Conservation (phyloP, 768 basidiomycete genomes). For the Cystobasidium tubakii region DNA sequence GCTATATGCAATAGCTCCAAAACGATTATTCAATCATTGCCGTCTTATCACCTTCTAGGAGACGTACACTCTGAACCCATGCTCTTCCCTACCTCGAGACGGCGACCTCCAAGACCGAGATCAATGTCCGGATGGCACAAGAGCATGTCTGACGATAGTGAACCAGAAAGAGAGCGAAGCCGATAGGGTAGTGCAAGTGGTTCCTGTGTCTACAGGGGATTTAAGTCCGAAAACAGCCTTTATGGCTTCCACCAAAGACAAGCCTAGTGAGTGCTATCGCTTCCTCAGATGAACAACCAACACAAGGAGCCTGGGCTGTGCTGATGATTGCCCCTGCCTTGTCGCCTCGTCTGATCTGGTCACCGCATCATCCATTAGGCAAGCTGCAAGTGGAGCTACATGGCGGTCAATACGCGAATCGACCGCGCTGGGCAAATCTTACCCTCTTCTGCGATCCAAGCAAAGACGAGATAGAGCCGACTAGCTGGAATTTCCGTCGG, state of each 20-base stretch:
- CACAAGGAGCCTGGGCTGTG: conserved; percentile 48
- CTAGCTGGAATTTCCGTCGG: conserved; percentile 20
- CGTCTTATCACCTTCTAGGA: too few relatives aligned
- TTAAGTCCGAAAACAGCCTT: conserved; percentile 46
- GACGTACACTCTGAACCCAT: conserved; percentile 41
- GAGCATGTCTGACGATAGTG: conserved; percentile 66
- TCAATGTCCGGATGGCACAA: conserved; percentile 51
- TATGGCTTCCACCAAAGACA: not conserved
- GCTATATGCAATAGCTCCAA: not conserved
- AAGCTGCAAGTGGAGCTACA: conserved; percentile 48
- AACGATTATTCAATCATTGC: not conserved
- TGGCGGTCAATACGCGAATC: conserved; percentile 53
- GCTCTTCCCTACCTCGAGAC: conserved; percentile 37
- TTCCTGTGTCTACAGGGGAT: conserved; percentile 59
- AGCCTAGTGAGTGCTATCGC: conserved; percentile 14
- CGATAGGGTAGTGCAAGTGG: conserved; percentile 66
- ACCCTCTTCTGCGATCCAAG: conserved; percentile 57
- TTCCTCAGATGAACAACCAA: not conserved
- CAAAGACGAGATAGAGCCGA: conserved; percentile 16
- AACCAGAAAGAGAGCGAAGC: conserved; percentile 58
- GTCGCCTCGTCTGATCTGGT: too few relatives aligned
- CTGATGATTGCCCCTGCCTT: too few relatives aligned
- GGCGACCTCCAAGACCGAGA: conserved; percentile 26
- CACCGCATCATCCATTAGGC: too few relatives aligned
- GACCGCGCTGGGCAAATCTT: conserved; percentile 60